Conservation (phyloP, 345 rosid genomes). For the Bruguiera sexangula region DNA sequence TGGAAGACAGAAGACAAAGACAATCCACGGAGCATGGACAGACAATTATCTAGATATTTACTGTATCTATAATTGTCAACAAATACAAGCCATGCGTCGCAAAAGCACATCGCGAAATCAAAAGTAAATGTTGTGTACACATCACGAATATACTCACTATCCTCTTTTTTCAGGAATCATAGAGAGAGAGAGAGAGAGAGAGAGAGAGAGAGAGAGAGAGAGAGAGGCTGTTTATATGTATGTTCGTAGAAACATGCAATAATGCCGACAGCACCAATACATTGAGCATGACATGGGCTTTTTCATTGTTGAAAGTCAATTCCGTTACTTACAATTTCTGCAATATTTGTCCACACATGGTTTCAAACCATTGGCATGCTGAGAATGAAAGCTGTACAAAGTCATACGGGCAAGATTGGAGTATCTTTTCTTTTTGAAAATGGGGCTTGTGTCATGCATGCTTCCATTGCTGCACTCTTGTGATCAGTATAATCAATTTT, state of each 20-base stretch:
- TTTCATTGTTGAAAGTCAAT: slow-evolving; percentile 31
- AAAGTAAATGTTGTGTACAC: slow-evolving; percentile 14
- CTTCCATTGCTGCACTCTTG: too few relatives aligned
- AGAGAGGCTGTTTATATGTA: too few relatives aligned
- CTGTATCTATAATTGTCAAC: not conserved
- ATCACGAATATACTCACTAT: slow-evolving; percentile 25
- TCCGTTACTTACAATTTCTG: slow-evolving; percentile 20
- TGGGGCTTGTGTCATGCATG: slow-evolving; percentile 3
- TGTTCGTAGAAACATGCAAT: slow-evolving; percentile 15
- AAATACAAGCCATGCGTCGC: slow-evolving; percentile 14
- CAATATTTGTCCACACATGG: slow-evolving; percentile 12
- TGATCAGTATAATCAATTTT: too few relatives aligned
- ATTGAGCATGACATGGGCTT: slow-evolving; percentile 20
- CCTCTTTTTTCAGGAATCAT: not conserved
- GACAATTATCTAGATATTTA: not conserved
- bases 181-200: not conserved
- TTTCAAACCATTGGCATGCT: slow-evolving; percentile 14
- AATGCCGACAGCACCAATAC: slow-evolving; percentile 29
- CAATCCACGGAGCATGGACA: slow-evolving; percentile 5
- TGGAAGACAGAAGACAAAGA: not conserved
- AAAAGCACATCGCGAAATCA: slow-evolving; percentile 1
- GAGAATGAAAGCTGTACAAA: not conserved
- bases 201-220: not conserved
- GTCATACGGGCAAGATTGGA: slow-evolving; percentile 7
- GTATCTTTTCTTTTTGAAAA: slow-evolving; percentile 15